Evolutionary conservation across 2,329 filamentous ascomycete species (phyloP).

Genomic region (Aspergillus sp.): DNA sequence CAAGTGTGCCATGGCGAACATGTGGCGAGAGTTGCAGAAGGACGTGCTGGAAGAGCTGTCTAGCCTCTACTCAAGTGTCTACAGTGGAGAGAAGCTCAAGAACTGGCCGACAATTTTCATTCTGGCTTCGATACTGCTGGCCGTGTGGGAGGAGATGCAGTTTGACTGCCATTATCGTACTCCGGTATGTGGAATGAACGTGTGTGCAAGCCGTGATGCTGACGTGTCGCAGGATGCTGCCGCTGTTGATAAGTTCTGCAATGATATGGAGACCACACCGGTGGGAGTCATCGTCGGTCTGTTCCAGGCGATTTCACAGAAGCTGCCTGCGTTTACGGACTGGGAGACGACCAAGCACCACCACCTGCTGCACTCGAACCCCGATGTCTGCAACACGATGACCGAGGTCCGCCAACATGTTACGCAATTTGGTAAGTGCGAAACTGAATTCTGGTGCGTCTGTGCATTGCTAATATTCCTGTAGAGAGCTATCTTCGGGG

Average conservation of each 20-base stretch:
- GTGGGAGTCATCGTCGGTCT: conserved; percentile 95
- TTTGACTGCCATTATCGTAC: conserved; percentile 97
- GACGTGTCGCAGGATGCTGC: conserved; percentile 59
- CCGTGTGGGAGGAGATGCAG: conserved; percentile 98
- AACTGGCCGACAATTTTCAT: conserved; percentile 99
- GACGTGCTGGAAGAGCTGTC: conserved; percentile 95
- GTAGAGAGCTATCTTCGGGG: conserved; percentile 83
- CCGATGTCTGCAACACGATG: conserved; percentile 91
- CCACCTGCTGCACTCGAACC: conserved; percentile 85
- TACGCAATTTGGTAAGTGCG: conserved; percentile 79
- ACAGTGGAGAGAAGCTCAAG: conserved; percentile 95
- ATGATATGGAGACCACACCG: conserved; percentile 93
- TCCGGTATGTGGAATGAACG: conserved; percentile 48
- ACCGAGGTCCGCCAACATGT: conserved; percentile 93
- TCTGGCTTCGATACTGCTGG: conserved; percentile 86
- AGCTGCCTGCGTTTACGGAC: conserved; percentile 86
- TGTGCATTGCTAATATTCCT: conserved; percentile 44
- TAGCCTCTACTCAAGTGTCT: conserved; percentile 90
- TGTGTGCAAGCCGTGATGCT: conserved; percentile 6
- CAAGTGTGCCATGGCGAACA: conserved; percentile 93
- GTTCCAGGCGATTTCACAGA: conserved; percentile 97
- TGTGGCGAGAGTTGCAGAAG: conserved; percentile 97
- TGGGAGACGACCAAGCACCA: conserved; percentile 94
- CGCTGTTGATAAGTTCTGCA: conserved; percentile 91
- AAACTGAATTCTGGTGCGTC: neutral